Base-by-base conservation (phyloP, 2,329 filamentous ascomycete genomes). In the Pestalotiopsis sp. region DNA sequence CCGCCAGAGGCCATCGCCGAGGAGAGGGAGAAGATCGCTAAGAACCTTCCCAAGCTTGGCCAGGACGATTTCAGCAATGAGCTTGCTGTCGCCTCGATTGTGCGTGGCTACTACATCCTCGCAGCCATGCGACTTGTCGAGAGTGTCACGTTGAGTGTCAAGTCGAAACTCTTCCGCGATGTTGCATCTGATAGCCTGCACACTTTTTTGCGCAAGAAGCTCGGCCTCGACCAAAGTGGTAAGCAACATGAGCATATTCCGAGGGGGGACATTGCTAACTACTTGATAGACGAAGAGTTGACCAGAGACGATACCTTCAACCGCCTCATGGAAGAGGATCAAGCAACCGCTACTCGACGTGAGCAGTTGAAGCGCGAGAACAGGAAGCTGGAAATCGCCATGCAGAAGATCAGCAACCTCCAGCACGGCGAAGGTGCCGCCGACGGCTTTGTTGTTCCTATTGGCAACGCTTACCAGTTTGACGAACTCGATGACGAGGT, bases 81-180 rank as follows among this genome's bases (percentile, higher is more conserved):
- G 74, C 78, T 94, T 0, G 82, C 85, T 9, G 87, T 92, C 0
- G 86, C 92, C 0, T 84, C 89, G 0, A 89, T 89, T 4, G 85
- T 93, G 59, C 83, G 90, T 0, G 91, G 87, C 0, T 94, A 94
- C 77, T 94, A 94, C 75, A 84, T 88, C 61, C 86, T 91, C 4
- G 91, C 92, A 0, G 86, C 89, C 0, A 80, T 84, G 41, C 86
- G 91, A 1, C 92, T 94, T 73, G 84, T 89, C 0, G 91, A 94
- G 36, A 76, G 76, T 0, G 74, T 86, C 0, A 75, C 77, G 0
- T 76, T 78, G 72, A 74, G 74, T 39, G 74, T 79, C 9, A 78
- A 78, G 52, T 74, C 75, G 17, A 69, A 72, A 17, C 68, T 79
- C 12, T 74, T 79, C 17, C 74, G 75, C 25, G 75, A 67, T 4